Base-by-base conservation (phyloP, 2,329 filamentous ascomycete species). In the Fonsecaea erecta region DNA sequence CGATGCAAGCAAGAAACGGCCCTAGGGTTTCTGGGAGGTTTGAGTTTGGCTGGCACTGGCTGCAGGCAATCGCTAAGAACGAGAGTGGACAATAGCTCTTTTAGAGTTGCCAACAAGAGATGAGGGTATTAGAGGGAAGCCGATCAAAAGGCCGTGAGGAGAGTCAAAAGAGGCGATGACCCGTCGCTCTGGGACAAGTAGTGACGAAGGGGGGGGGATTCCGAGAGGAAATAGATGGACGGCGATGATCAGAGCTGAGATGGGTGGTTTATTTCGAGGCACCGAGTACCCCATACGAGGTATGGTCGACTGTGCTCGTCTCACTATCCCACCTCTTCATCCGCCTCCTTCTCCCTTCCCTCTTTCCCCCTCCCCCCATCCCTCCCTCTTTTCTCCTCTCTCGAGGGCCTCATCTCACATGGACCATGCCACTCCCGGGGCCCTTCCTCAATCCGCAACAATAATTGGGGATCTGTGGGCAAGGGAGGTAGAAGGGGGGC, bases 81-180 rank as follows among this genome's bases (percentile, higher is more conserved):
- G 40, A 60, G 46, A 32, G 57, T 60, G 57, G 57, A 34, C 43
- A 58, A 16, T 34, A 5, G 37, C 57, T 32, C 16, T 52, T 52
- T 60, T 60, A 58, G 55, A 58, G 55, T 58, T 58, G 16, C 55
- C 12, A 30, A 26, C 43, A 48, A 11, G 18, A 48, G 43, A 48
- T 48, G 43, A 48, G 18, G 40, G 40, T 46, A 21, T 11, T n/a
- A 18, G n/a, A 21, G 40, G 40, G n/a, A 46, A 12, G 40, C 40
- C 35, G 55, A 48, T 48, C 55, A 48, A 57, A 18, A 18, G 35
- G 32, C 55, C n/a, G 21, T 16, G 43, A 24, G 43, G 8, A 40
- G 35, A n/a, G 37, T 40, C 37, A 40, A 40, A 40, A 40, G 37
- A 24, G 18, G 21, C 43, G 8, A 48, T 24, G 43, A 24, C 18